Evolutionary conservation across 441 rosid species (phyloP).

Genomic region (Pelargonium myrrhifolium): DNA sequence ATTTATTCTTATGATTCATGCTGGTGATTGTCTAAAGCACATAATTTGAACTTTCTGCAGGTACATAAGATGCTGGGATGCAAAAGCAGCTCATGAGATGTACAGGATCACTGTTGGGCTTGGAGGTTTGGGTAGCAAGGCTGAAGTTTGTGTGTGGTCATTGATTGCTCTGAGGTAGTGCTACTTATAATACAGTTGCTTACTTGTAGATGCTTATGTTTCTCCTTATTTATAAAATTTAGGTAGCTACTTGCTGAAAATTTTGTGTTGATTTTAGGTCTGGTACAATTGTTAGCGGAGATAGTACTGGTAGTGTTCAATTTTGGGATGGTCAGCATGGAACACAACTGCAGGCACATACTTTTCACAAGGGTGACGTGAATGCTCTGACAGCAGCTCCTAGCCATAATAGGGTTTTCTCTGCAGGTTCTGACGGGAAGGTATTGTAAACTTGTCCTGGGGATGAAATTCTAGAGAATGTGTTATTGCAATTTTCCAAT

Average conservation of each 20-base stretch:
- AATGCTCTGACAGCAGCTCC: conserved; percentile 83
- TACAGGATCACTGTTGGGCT: conserved; percentile 82
- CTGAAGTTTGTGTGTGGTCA: conserved; percentile 87
- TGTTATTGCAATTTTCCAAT: background rate
- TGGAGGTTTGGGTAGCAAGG: conserved; percentile 65
- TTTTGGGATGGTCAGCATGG: conserved; percentile 91
- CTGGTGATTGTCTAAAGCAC: conserved; percentile 9
- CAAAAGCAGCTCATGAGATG: conserved; percentile 51
- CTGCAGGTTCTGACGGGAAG: conserved; percentile 97
- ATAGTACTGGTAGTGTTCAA: conserved; percentile 83
- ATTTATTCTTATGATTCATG: background rate
- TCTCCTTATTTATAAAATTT: background rate
- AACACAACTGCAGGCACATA: conserved; percentile 72
- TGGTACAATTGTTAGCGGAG: conserved; percentile 90
- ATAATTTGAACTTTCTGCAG: conserved; percentile 36
- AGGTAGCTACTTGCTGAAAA: conserved; percentile 10
- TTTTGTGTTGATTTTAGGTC: conserved; percentile 35
- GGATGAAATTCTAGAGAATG: background rate
- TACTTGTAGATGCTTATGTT: background rate
- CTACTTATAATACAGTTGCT: background rate
- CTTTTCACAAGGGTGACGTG: conserved; percentile 84
- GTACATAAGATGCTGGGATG: conserved; percentile 91
- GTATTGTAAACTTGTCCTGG: conserved; percentile 24
- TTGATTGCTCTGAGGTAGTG: conserved; percentile 71
- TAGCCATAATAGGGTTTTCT: conserved; percentile 77